phyloP scores from a whole-genome alignment of 495 filamentous ascomycete species.

The Achaetomiella virescens region DNA sequence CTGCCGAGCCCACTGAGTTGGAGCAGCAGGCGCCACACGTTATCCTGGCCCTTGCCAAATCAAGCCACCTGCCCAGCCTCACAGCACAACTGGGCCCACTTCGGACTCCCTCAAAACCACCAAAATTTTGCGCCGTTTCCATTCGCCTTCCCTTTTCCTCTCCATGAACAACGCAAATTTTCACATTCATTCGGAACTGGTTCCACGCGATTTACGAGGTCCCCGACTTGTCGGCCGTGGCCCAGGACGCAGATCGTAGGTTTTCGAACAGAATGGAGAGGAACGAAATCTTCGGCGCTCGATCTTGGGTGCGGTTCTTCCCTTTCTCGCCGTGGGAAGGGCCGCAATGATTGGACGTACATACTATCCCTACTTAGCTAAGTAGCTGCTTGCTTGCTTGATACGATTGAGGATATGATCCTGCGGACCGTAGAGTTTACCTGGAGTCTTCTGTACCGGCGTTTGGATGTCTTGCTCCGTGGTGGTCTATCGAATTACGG shows the following conservation, averaged over 20 bases:
- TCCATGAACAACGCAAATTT: slow-evolving; percentile 50
- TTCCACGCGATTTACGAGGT: slow-evolving; percentile 40
- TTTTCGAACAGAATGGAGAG: slow-evolving; percentile 51
- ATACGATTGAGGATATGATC: background rate
- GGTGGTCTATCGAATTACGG: no score
- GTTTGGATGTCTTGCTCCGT: no score
- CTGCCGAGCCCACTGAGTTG: background rate
- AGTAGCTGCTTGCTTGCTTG: background rate
- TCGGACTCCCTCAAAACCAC: background rate
- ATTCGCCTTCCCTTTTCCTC: slow-evolving; percentile 28
- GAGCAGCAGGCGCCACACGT: background rate
- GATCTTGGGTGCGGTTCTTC: slow-evolving; percentile 55
- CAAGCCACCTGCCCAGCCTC: background rate
- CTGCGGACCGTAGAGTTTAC: no score
- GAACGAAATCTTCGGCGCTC: slow-evolving; percentile 34
- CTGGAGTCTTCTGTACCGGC: no score
- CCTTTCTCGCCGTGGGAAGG: slow-evolving; percentile 40
- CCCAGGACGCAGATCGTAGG: slow-evolving; percentile 42
- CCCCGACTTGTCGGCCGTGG: slow-evolving; percentile 15
- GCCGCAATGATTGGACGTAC: slow-evolving; percentile 54
- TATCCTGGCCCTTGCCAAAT: background rate
- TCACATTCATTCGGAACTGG: slow-evolving; percentile 43
- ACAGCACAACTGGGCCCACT: background rate
- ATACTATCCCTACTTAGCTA: slow-evolving; percentile 22
- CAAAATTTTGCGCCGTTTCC: slow-evolving; percentile 19